These are phyloP conservation scores for Nicotiana tabacum DNA, from an alignment of 257 asterid species.

Conservation along the genomic window DNA sequence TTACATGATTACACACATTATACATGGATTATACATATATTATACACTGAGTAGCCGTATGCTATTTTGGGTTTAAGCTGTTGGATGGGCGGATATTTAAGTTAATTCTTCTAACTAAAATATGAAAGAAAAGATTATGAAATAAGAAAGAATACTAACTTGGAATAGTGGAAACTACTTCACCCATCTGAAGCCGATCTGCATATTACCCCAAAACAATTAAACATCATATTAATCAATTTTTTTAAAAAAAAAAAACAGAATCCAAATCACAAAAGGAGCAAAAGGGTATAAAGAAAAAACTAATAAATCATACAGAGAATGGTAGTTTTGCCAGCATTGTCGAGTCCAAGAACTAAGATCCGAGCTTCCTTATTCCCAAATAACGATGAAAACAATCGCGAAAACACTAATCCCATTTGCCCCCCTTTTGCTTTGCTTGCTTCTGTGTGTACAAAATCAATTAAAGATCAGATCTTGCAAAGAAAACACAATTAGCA, in stretches of 20 bases:
- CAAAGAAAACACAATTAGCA: background rate
- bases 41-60: too few relatives aligned
- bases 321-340: conserved; percentile 98
- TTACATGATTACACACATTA: too few relatives aligned
- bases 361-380: conserved; percentile 98
- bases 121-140: background rate
- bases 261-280: background rate
- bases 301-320: conserved; percentile 37
- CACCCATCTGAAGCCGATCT: conserved; percentile 99
- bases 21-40: too few relatives aligned
- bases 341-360: conserved; percentile 89
- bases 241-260: background rate
- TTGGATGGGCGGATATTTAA: too few relatives aligned
- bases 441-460: background rate
- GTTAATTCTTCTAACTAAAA: too few relatives aligned
- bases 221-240: background rate
- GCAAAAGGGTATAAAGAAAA: background rate
- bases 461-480: background rate
- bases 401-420: conserved; percentile 84
- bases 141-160: conserved; percentile 41
- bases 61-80: too few relatives aligned
- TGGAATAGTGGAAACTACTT: conserved; percentile 95
- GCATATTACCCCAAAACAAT: conserved; percentile 11
- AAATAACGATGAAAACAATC: conserved; percentile 74
- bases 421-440: conserved; percentile 43